Percentiles rank a stretch among this genome's conserved stretches.
These are phyloP conservation scores for Helotiales sp. DNA, from an alignment of 2,329 filamentous ascomycete species.

Conservation along the genomic window DNA sequence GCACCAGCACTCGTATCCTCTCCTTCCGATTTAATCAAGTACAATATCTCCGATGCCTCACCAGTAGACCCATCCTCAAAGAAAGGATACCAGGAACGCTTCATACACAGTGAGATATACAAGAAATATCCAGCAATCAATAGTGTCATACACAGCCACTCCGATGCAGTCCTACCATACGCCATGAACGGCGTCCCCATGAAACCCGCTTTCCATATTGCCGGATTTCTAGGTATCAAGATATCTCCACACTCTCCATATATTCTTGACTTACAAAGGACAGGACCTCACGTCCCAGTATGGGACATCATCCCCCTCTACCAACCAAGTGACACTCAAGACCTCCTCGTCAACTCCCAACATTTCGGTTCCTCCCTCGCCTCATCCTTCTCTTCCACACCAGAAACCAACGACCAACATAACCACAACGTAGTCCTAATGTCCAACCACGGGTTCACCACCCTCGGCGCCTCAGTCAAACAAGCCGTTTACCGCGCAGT, in stretches of 20 bases:
- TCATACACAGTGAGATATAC: conserved; percentile 49
- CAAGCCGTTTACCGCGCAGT: conserved; percentile 43
- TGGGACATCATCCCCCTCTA: conserved; percentile 37
- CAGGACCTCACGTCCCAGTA: conserved; percentile 31
- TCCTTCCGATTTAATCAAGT: conserved; percentile 46
- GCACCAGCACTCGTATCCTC: conserved; percentile 49
- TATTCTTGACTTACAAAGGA: not conserved
- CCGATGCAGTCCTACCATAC: conserved; percentile 44
- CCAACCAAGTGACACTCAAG: conserved; percentile 31
- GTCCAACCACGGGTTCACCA: conserved; percentile 46
- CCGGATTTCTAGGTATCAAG: conserved; percentile 43
- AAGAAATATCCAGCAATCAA: conserved; percentile 41
- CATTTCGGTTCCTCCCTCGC: conserved; percentile 39
- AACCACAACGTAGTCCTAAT: conserved; percentile 38
- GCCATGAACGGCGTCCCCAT: conserved; percentile 42
- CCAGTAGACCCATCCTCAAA: conserved; percentile 41
- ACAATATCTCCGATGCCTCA: conserved; percentile 42
- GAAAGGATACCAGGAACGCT: conserved; percentile 44
- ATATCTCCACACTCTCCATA: not conserved
- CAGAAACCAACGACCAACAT: not conserved
- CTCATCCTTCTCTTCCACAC: conserved; percentile 32
- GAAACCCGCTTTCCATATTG: conserved; percentile 43
- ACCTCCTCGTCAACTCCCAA: conserved; percentile 40
- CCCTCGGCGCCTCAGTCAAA: conserved; percentile 39
- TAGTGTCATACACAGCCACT: conserved; percentile 46